These are phyloP conservation scores for Coniella vitis DNA, from an alignment of 2,329 filamentous ascomycete genomes.

Conservation along the genomic window DNA sequence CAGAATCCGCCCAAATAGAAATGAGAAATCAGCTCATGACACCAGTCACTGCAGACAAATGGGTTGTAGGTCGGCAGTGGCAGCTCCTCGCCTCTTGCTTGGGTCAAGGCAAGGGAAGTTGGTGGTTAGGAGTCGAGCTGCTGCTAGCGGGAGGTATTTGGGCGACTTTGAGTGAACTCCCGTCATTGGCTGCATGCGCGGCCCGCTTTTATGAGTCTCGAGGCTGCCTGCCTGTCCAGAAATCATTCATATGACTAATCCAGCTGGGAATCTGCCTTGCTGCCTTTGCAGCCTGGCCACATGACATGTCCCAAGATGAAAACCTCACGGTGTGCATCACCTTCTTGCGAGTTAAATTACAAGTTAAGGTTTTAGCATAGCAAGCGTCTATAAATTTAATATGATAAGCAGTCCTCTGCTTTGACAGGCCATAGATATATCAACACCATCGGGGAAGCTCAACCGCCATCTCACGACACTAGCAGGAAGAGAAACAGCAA, in stretches of 20 bases:
- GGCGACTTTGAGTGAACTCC: background rate
- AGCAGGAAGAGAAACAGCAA: background rate
- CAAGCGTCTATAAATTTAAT: no score
- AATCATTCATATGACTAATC: no score
- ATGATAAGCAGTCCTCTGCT: no score
- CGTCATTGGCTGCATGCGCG: background rate
- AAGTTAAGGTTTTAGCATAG: no score
- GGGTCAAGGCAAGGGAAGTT: background rate
- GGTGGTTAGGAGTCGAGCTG: constrained; percentile 8
- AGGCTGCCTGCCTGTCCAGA: background rate
- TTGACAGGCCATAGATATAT: no score
- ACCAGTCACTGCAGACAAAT: constrained; percentile 2
- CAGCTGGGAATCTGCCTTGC: no score
- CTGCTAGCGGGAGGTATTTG: constrained; percentile 1
- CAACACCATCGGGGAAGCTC: background rate
- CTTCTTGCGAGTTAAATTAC: background rate
- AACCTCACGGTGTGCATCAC: no score
- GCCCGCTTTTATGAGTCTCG: background rate
- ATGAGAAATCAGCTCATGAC: constrained; percentile 8
- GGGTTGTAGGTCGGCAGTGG: background rate
- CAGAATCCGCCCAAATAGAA: constrained; percentile 6
- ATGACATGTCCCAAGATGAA: no score
- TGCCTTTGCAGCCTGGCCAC: no score
- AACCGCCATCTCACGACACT: background rate
- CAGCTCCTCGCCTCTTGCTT: constrained; percentile 2